Evolutionary conservation across 2,329 filamentous ascomycete species (phyloP), one percentile per base, ranked within the genome.

Genomic region (Fusarium lyarnte): DNA sequence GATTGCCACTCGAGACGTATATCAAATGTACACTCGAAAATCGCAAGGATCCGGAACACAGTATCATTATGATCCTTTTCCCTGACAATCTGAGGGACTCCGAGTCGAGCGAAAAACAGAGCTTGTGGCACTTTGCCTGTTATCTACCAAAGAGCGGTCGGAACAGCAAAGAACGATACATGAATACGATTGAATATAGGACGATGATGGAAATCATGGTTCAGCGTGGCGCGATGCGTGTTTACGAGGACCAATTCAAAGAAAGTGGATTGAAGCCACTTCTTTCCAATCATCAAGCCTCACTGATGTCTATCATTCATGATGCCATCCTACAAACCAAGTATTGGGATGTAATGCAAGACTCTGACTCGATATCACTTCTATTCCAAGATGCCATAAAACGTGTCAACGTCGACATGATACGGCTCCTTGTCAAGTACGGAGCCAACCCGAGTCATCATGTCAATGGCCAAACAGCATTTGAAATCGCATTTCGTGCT

Each of bases 121-220:
- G 35, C 4, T 23, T 53, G 6, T 70, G 68, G 65, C 23, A 33
- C 8, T 70, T 61, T 19, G 9, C 27, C 7, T 70, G 68, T 27
- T 19, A 6, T 19, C 45, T 23, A 14, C 16, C 21, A 33, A 8
- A 9, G 4, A 6, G n/a, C 8, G 8, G 6, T 8, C 12, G 14
- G 19, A 9, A n/a, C 27, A 31, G 11, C 7, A 29, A 23, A 17
- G 25, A 2, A 11, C 16, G 43, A 12, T 36, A 17, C 31, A 23
- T 4, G 0, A n/a, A 19, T 8, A 21, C 14, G 6, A 8, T 8
- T 25, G 6, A 6, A 21, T 21, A 29, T n/a, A 23, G 14, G 7
- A 41, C 29, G 6, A 35, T 57, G 3, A 23, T 61, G 4, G 2
- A 2, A 2, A 25, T 29, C 9, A 25, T 55, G 39, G 17, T 61